A percentile compares a stretch with the other conserved stretches of the same genome.
These are phyloP conservation scores for Yamadazyma songkhlaensis DNA, from an alignment of 1,139 yeast genomes.

Conservation along the genomic window DNA sequence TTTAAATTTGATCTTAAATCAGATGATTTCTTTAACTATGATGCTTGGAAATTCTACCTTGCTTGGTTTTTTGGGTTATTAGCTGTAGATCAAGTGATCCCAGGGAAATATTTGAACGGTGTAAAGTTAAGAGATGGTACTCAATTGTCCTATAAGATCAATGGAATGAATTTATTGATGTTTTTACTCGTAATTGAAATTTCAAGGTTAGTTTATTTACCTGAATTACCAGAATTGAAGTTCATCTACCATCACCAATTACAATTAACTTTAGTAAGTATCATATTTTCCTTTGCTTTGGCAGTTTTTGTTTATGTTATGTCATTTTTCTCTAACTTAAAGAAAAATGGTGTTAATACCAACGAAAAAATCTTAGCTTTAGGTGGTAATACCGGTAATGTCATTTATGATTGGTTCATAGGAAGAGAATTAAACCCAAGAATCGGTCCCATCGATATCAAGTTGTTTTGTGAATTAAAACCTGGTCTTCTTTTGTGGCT, in stretches of 20 bases:
- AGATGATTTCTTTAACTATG: conserved; percentile 40
- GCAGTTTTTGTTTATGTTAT: conserved; percentile 62
- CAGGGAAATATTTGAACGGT: conserved; percentile 72
- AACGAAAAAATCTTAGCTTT: conserved; percentile 72
- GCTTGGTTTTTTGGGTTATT: conserved; percentile 72
- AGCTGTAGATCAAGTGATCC: conserved; percentile 62
- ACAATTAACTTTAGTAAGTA: conserved; percentile 61
- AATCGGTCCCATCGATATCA: conserved; percentile 80
- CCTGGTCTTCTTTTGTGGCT: conserved; percentile 94
- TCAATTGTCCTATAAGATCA: conserved; percentile 68
- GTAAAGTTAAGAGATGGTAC: conserved; percentile 74
- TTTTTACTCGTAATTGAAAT: conserved; percentile 45
- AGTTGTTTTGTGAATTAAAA: conserved; percentile 87
- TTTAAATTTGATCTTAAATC: conserved; percentile 55
- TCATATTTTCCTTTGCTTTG: conserved; percentile 60
- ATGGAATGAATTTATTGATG: conserved; percentile 62
- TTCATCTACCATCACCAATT: conserved; percentile 69
- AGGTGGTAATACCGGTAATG: conserved; percentile 82
- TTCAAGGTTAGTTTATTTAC: conserved; percentile 39
- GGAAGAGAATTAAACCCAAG: conserved; percentile 96
- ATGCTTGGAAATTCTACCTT: conserved; percentile 64
- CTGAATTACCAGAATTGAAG: conserved; percentile 67
- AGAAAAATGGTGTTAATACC: conserved; percentile 51
- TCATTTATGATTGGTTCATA: conserved; percentile 89
- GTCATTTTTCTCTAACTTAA: conserved; percentile 61